Percentiles rank a stretch among this genome's conserved stretches.
These are phyloP conservation scores for Mycena kentingensis DNA, from an alignment of 768 basidiomycete species.

Conservation along the genomic window DNA sequence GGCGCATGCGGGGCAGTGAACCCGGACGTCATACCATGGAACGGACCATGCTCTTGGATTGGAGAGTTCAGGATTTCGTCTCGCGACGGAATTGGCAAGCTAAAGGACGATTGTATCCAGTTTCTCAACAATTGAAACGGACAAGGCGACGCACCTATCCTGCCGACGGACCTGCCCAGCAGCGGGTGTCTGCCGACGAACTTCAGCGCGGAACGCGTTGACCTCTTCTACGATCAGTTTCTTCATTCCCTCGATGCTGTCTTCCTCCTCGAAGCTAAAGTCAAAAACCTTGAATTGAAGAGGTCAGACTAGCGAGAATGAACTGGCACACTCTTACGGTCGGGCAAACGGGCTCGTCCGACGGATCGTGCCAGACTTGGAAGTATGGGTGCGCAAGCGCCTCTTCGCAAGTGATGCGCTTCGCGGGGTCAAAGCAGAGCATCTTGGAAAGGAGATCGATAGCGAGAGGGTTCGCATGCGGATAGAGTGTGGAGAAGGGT, in stretches of 20 bases:
- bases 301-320: neutral
- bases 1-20: conserved; percentile 51
- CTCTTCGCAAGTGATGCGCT: conserved; percentile 94
- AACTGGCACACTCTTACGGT: conserved; percentile 49
- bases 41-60: conserved; percentile 60
- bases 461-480: conserved; percentile 89
- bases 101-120: conserved; percentile 28
- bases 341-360: conserved; percentile 88
- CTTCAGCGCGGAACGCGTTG: conserved; percentile 82
- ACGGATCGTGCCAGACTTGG: conserved; percentile 96
- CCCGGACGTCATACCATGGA: conserved; percentile 68
- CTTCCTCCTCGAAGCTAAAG: conserved; percentile 95
- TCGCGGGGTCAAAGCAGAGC: conserved; percentile 94
- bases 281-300: conserved; percentile 73
- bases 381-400: conserved; percentile 94
- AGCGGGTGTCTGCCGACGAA: conserved; percentile 75
- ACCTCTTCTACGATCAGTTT: conserved; percentile 93
- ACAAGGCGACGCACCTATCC: conserved; percentile 56
- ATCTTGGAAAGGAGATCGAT: conserved; percentile 91
- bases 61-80: conserved; percentile 84
- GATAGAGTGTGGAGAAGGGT: conserved; percentile 88
- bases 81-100: conserved; percentile 75
- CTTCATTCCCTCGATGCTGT: conserved; percentile 97
- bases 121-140: neutral
- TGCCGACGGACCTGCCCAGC: conserved; percentile 74